Evolutionary conservation across 805 yeast species (phyloP).

Genomic region (Tetrapisispora pingtungensis): DNA sequence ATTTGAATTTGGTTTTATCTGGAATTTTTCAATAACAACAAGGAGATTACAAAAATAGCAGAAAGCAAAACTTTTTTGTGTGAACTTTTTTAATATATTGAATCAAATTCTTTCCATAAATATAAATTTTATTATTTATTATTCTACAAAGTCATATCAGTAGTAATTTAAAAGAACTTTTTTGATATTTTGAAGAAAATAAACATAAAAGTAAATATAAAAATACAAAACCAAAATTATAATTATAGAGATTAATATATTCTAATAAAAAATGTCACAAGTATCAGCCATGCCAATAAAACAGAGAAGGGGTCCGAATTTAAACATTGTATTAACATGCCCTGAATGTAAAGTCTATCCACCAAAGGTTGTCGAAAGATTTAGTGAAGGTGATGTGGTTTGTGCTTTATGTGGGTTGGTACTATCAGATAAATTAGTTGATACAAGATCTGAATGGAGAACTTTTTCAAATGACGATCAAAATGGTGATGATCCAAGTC

Average conservation of each 20-base stretch:
- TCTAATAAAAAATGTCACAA: not conserved
- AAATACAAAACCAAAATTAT: not conserved
- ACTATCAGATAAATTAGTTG: constrained; percentile 82
- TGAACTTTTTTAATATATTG: no score
- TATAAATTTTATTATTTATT: no score
- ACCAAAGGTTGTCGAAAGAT: constrained; percentile 89
- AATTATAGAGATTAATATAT: no score
- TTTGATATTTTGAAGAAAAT: no score
- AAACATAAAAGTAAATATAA: no score
- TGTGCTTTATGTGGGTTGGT: constrained; percentile 96
- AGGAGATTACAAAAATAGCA: no score
- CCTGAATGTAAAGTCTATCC: constrained; percentile 96
- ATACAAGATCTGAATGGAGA: constrained; percentile 97
- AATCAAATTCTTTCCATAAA: no score
- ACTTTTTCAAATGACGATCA: constrained; percentile 96
- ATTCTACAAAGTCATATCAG: no score
- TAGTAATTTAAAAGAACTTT: no score
- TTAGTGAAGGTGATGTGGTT: constrained; percentile 96
- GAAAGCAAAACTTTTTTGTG: no score
- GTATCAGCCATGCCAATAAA: constrained; percentile 1
- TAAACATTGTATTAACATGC: constrained; percentile 82
- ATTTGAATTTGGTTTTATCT: no score
- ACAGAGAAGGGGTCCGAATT: constrained; percentile 54
- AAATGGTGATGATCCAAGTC: constrained; percentile 95
- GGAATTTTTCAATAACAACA: no score